Base-by-base conservation (phyloP, 192 early-diverging fungal genomes). In the Coemansia javaensis region DNA sequence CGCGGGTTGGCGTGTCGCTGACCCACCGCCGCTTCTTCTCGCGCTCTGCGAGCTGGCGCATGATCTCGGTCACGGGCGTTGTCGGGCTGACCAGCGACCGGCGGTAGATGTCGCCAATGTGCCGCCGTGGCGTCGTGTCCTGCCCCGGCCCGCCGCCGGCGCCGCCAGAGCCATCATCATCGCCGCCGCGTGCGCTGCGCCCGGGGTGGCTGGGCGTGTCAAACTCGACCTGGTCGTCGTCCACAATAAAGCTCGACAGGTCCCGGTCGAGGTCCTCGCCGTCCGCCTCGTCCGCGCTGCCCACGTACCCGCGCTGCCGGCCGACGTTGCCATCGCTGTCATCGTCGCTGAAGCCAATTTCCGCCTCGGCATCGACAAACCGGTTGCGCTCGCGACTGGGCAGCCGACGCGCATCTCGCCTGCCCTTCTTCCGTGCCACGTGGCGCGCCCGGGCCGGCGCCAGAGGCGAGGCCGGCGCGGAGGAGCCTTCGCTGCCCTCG, bases 191-290 rank as follows among this genome's bases (percentile, higher is more conserved):
- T 0, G 20, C 32, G 33, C 43, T 32, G 9, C 54, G 44, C 14
- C 23, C 40, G 8, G 32, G 14, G 2, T 10, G 32, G 4, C 27
- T 35, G 0, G 59, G 54, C 22, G 63, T 55, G n/a, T 61, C 59
- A 50, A 55, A 67, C 25, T 75, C 63, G 3, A 75, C 47, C 21
- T 75, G 40, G 37, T 67, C 60, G 16, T 53, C 50, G 16, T 75
- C 60, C 4, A 67, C 65, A 47, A 75, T 55, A 60, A 66, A 75
- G 59, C 63, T 60, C n/a, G 71, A 66, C 44, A 67, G 42, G 14
- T 67, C 56, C 31, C 52, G 54, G 32, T 75, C 59, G 46, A 75
- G 22, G 16, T 67, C 55, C 3, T 66, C 63, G 7, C 47, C 53
- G 25, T 65, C 69, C 25, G 38, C 38, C 49, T 66, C 60, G 32